Conservation (phyloP, 139 green algal species). For the Tetradesmus lagerheimii region DNA sequence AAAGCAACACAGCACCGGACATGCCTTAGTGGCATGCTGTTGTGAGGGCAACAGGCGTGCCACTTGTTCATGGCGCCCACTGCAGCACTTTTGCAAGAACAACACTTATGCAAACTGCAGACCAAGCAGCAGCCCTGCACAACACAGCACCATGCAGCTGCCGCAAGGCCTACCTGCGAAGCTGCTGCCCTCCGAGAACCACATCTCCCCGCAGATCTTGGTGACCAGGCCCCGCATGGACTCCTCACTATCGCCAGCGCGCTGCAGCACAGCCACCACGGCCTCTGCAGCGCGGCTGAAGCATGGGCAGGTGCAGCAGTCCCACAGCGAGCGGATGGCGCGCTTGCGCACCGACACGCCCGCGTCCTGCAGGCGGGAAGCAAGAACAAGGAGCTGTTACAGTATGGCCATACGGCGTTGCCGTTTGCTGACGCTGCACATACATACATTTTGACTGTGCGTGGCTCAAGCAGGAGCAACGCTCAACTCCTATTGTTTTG, state of each 20-base stretch:
- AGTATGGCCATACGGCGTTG: too few relatives aligned
- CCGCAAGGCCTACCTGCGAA: constrained; percentile 27
- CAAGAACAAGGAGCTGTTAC: too few relatives aligned
- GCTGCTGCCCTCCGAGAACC: constrained; percentile 57
- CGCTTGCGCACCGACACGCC: constrained; percentile 87
- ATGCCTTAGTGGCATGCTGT: too few relatives aligned
- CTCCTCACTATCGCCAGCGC: constrained; percentile 65
- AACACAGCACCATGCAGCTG: neutral
- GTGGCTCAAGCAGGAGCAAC: too few relatives aligned
- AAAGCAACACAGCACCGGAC: neutral
- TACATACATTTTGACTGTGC: too few relatives aligned
- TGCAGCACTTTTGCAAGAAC: neutral
- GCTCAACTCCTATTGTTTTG: too few relatives aligned
- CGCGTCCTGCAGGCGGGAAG: constrained; percentile 57
- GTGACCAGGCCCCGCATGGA: constrained; percentile 70
- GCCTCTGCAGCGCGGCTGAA: constrained; percentile 64
- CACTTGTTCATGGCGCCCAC: too few relatives aligned
- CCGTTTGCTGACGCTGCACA: too few relatives aligned
- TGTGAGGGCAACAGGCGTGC: too few relatives aligned
- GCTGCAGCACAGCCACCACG: constrained; percentile 69
- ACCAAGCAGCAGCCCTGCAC: neutral
- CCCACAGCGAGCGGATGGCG: constrained; percentile 87
- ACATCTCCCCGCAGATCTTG: constrained; percentile 70
- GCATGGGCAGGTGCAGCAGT: constrained; percentile 71
- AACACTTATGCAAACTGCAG: neutral